A percentile compares a stretch with the other conserved stretches of the same genome.
Evolutionary conservation across 2,329 filamentous ascomycete species (phyloP).

Genomic region (Aureobasidium mangrovei): DNA sequence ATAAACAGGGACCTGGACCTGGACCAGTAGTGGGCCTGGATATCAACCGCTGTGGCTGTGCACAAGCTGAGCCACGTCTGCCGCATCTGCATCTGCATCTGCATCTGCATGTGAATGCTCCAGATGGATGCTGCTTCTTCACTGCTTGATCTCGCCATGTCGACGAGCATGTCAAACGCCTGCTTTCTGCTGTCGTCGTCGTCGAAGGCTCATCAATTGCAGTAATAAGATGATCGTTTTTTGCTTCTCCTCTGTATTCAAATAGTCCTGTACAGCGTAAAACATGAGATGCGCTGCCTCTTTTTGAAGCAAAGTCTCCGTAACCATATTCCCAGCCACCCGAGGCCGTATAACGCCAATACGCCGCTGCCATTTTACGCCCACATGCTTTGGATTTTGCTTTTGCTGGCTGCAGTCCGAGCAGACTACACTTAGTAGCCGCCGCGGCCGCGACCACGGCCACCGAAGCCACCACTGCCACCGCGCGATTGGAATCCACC

Average conservation of each 20-base stretch:
- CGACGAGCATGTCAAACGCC: too few relatives aligned
- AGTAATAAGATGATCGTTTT: constrained; percentile 8
- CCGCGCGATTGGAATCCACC: constrained; percentile 31
- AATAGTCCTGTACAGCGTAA: constrained; percentile 14
- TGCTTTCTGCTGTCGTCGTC: too few relatives aligned
- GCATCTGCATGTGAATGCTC: too few relatives aligned
- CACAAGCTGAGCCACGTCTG: too few relatives aligned
- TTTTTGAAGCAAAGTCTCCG: constrained; percentile 11
- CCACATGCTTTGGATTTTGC: constrained; percentile 11
- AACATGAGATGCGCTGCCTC: constrained; percentile 13
- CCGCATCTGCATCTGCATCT: too few relatives aligned
- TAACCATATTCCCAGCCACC: constrained; percentile 10
- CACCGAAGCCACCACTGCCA: constrained; percentile 8
- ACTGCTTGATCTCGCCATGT: too few relatives aligned
- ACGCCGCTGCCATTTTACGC: constrained; percentile 13
- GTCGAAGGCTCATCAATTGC: not conserved
- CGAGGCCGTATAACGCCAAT: constrained; percentile 9
- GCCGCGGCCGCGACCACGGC: not conserved
- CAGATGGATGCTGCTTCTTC: too few relatives aligned
- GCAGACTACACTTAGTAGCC: constrained; percentile 2
- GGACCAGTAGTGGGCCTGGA: too few relatives aligned
- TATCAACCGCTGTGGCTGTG: too few relatives aligned
- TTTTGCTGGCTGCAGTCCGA: not conserved
- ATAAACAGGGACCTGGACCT: too few relatives aligned
- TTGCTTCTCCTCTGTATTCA: constrained; percentile 1